Percentiles rank a stretch among this genome's conserved stretches.
phyloP scores from a whole-genome alignment of 208 protist species.

The Leishmania gerbilli region DNA sequence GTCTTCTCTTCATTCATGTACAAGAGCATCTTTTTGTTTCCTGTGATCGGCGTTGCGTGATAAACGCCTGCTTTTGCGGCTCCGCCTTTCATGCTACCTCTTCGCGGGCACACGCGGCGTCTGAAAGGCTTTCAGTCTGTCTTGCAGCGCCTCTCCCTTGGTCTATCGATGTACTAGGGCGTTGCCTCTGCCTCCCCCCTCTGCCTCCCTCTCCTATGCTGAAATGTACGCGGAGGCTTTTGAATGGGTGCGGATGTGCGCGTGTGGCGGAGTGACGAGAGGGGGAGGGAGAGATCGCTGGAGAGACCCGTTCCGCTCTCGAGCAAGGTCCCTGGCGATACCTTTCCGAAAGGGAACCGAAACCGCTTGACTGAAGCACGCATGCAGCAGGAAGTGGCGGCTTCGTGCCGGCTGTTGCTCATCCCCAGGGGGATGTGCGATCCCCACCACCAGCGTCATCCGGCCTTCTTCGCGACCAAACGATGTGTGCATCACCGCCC shows the following conservation, averaged over 20 bases:
- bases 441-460: not conserved
- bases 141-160: not conserved
- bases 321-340: not conserved
- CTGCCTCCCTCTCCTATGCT: not conserved
- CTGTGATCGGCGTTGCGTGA: not conserved
- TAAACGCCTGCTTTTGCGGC: not conserved
- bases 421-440: not conserved
- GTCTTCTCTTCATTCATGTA: conserved; percentile 4
- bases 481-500: not conserved
- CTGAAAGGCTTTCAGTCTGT: not conserved
- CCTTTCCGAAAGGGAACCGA: not conserved
- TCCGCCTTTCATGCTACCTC: not conserved
- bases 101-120: not conserved
- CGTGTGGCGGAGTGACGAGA: not conserved
- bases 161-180: not conserved
- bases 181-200: not conserved
- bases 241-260: not conserved
- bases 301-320: not conserved
- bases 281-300: not conserved
- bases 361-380: not conserved
- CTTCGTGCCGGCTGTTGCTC: not conserved
- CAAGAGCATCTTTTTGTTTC: not conserved
- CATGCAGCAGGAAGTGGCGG: not conserved
- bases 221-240: not conserved
- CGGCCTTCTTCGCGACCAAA: not conserved